phyloP scores from a whole-genome alignment of 805 yeast species.

The Ogataea parapolymorpha region DNA sequence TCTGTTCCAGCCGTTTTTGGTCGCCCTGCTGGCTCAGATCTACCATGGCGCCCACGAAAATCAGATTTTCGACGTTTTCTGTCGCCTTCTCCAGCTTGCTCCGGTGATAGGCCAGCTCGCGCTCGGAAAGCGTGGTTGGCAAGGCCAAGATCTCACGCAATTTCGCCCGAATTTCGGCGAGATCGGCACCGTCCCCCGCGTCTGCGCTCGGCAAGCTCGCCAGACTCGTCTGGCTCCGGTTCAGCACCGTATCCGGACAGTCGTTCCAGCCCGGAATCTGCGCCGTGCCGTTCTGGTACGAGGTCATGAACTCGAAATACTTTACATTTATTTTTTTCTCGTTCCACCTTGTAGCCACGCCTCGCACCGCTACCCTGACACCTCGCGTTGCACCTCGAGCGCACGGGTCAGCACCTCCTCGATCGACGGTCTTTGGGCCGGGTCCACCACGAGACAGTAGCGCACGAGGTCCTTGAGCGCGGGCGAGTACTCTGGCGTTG shows the following conservation, averaged over 20 bases:
- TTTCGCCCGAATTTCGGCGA: neutral
- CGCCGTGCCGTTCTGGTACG: conserved; percentile 28
- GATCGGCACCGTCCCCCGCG: neutral
- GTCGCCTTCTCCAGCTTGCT: conserved; percentile 36
- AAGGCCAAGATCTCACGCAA: conserved; percentile 21
- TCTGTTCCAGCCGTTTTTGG: conserved; percentile 25
- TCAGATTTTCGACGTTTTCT: conserved; percentile 27
- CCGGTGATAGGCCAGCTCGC: conserved; percentile 43
- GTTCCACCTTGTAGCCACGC: conserved; percentile 1
- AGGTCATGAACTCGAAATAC: conserved; percentile 8
- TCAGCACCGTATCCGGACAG: conserved; percentile 39
- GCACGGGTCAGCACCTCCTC: conserved; percentile 55
- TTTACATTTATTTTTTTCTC: neutral
- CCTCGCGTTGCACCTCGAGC: conserved; percentile 35
- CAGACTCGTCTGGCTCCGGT: conserved; percentile 1
- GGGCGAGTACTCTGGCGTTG: conserved; percentile 47
- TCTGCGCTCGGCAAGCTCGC: neutral
- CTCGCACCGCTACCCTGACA: conserved; percentile 1
- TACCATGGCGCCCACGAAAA: conserved; percentile 26
- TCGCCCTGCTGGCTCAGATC: conserved; percentile 21
- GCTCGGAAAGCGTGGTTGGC: conserved; percentile 35
- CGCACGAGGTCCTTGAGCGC: conserved; percentile 54
- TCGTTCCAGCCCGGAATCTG: conserved; percentile 56
- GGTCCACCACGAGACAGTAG: conserved; percentile 61
- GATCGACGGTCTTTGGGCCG: conserved; percentile 58